These are phyloP conservation scores for Fusarium sp. DNA, from an alignment of 2,329 filamentous ascomycete species.

Conservation along the genomic window DNA sequence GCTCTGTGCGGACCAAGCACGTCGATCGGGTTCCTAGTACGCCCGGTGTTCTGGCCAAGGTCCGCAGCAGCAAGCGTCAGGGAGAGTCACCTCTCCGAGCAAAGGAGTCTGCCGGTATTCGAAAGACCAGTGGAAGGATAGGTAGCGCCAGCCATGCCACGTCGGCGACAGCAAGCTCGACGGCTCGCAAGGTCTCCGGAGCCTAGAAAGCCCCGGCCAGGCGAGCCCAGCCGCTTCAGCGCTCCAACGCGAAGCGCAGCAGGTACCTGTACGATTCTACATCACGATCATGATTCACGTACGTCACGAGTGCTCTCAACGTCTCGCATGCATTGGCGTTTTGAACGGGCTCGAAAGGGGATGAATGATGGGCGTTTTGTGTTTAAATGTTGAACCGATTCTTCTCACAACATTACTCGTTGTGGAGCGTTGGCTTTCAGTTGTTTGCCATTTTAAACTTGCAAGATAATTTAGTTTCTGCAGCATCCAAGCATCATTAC, in stretches of 20 bases:
- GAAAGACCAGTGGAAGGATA: constrained; percentile 74
- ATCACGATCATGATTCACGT: constrained; percentile 58
- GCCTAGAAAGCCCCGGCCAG: constrained; percentile 46
- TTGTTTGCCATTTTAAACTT: constrained; percentile 30
- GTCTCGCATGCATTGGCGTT: constrained; percentile 60
- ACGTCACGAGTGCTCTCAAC: constrained; percentile 55
- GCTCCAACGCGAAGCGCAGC: constrained; percentile 27
- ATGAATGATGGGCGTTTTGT: constrained; percentile 37
- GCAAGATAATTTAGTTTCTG: constrained; percentile 20
- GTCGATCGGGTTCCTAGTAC: constrained; percentile 67
- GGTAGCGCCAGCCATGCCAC: constrained; percentile 64
- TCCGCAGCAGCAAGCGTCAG: constrained; percentile 69
- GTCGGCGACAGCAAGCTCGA: constrained; percentile 56
- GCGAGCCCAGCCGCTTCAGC: constrained; percentile 37
- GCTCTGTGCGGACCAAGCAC: constrained; percentile 67
- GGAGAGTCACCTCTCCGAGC: constrained; percentile 62
- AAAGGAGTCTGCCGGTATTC: constrained; percentile 65
- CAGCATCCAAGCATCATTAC: constrained; percentile 34
- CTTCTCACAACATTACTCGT: constrained; percentile 36
- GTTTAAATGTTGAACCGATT: constrained; percentile 39
- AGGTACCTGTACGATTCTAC: constrained; percentile 40
- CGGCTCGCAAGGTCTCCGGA: constrained; percentile 66
- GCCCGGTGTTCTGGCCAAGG: constrained; percentile 70
- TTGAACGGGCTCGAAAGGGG: constrained; percentile 37
- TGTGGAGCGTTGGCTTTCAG: constrained; percentile 21